Conservation (phyloP, 176 grass and related monocot species). For the Carex cristatella region DNA sequence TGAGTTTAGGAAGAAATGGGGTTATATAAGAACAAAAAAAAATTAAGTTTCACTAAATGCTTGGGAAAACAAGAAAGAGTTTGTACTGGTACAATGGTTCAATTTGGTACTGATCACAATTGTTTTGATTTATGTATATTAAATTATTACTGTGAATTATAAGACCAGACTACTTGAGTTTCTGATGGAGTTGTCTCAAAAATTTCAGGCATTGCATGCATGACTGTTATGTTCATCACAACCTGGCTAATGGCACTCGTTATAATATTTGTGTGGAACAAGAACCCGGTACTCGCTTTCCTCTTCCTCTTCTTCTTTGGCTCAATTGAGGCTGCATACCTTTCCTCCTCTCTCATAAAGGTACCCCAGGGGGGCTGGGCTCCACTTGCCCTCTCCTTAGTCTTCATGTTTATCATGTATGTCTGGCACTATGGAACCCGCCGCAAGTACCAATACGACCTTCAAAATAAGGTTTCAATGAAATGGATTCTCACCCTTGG, state of each 20-base stretch:
- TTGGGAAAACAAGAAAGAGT: neutral
- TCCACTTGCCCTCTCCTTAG: slow-evolving; percentile 65
- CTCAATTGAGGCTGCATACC: slow-evolving; percentile 67
- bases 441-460: slow-evolving; percentile 74
- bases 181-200: neutral
- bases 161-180: slow-evolving; percentile 5
- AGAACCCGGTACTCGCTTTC: slow-evolving; percentile 48
- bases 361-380: slow-evolving; percentile 92
- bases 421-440: slow-evolving; percentile 83
- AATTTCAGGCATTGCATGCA: slow-evolving; percentile 88
- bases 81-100: neutral
- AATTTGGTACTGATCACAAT: neutral
- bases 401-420: slow-evolving; percentile 95
- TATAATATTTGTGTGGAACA: slow-evolving; percentile 87
- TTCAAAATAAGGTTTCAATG: slow-evolving; percentile 98
- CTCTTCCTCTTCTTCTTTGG: slow-evolving; percentile 84
- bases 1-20: neutral
- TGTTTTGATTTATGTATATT: neutral
- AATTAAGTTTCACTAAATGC: neutral
- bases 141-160: neutral
- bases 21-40: neutral
- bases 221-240: slow-evolving; percentile 93
- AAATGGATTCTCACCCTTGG: slow-evolving; percentile 82
- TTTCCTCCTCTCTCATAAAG: slow-evolving; percentile 90
- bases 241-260: slow-evolving; percentile 86